A percentile compares a stretch with the other conserved stretches of the same genome.
phyloP scores from a whole-genome alignment of 345 rosid genomes.

The Euclidium syriacum region DNA sequence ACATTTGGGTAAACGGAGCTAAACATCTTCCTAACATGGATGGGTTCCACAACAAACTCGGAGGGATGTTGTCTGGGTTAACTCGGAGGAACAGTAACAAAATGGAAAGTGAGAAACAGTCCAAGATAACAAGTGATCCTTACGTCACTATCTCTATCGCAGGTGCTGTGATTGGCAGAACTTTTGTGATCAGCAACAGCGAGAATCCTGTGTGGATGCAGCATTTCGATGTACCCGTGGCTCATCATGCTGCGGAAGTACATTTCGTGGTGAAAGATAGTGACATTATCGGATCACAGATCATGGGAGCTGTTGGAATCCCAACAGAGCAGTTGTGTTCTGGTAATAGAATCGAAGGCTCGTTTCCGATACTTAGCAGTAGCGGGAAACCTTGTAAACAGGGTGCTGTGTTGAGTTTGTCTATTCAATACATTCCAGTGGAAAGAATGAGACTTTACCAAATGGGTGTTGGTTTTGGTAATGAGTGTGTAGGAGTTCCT shows the following conservation, averaged over 20 bases:
- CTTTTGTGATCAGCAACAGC: conserved; percentile 63
- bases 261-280: conserved; percentile 77
- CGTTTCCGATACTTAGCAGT: conserved; percentile 50
- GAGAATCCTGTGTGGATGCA: conserved; percentile 92
- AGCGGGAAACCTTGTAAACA: conserved; percentile 67
- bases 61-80: conserved; percentile 52
- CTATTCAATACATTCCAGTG: conserved; percentile 61
- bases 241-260: conserved; percentile 69
- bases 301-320: conserved; percentile 74
- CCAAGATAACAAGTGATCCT: conserved; percentile 81
- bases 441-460: conserved; percentile 44
- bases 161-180: conserved; percentile 78
- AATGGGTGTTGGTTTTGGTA: conserved; percentile 54
- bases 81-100: conserved; percentile 41
- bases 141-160: conserved; percentile 65
- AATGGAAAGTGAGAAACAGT: conserved; percentile 44
- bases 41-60: conserved; percentile 60
- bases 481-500: conserved; percentile 58
- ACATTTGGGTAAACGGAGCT: conserved; percentile 82
- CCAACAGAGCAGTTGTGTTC: conserved; percentile 52
- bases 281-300: conserved; percentile 80
- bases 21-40: conserved; percentile 89
- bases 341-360: conserved; percentile 55
- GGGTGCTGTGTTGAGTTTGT: conserved; percentile 64
- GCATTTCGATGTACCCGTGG: conserved; percentile 75